phyloP scores from a whole-genome alignment of 768 basidiomycete species.

The Gloeophyllum trabeum region DNA sequence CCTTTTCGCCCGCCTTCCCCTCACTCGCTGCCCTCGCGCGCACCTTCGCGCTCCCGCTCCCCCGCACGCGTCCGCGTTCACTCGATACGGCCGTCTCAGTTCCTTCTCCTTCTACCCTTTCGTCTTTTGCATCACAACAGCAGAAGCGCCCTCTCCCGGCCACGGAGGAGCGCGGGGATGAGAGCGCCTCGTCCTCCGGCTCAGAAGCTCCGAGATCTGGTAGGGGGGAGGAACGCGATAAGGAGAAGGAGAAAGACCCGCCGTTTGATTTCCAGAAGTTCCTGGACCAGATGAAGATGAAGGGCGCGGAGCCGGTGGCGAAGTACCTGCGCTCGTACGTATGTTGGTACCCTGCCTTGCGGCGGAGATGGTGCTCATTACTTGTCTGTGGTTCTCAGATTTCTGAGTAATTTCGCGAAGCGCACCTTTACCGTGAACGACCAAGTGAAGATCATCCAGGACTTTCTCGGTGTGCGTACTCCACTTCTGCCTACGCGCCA shows the following conservation, averaged over 20 bases:
- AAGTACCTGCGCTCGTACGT: constrained; percentile 93
- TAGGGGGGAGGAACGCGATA: constrained; percentile 17
- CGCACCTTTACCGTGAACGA: constrained; percentile 86
- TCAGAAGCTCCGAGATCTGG: constrained; percentile 7
- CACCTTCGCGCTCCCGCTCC: constrained; percentile 44
- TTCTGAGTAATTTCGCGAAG: constrained; percentile 88
- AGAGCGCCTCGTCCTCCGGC: constrained; percentile 6
- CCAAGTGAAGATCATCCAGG: constrained; percentile 91
- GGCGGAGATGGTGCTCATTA: neutral
- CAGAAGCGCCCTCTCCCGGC: constrained; percentile 4
- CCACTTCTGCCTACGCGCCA: no score
- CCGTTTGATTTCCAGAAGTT: constrained; percentile 92
- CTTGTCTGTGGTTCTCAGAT: constrained; percentile 35
- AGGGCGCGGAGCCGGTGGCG: constrained; percentile 83
- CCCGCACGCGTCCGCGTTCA: constrained; percentile 39
- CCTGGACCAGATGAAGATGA: constrained; percentile 87
- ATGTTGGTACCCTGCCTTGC: constrained; percentile 1
- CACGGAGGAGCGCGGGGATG: constrained; percentile 9
- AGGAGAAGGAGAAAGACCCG: constrained; percentile 24
- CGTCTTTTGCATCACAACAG: constrained; percentile 44
- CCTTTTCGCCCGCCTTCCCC: constrained; percentile 39
- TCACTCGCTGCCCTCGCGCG: constrained; percentile 60
- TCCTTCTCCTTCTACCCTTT: constrained; percentile 42
- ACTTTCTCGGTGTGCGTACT: constrained; percentile 70
- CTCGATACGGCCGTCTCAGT: constrained; percentile 49